Conservation (phyloP, 805 yeast species). For the Nakazawaea anatomiae region DNA sequence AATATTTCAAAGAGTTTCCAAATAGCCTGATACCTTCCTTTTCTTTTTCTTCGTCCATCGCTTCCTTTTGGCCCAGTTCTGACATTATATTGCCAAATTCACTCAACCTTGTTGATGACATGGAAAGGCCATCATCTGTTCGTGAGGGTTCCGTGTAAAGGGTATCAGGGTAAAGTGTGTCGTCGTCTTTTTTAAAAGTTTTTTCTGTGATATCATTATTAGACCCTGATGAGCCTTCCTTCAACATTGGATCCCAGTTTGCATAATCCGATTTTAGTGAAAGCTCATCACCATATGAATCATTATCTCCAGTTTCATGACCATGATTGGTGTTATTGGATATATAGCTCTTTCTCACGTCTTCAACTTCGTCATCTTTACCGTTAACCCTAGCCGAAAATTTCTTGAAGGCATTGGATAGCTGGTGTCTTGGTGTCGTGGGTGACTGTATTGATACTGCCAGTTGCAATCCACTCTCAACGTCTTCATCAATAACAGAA, state of each 20-base stretch:
- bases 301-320: background rate
- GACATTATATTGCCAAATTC: background rate
- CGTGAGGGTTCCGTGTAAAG: background rate
- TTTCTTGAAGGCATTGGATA: constrained; percentile 16
- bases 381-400: constrained; percentile 20
- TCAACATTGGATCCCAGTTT: constrained; percentile 1
- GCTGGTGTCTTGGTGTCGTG: constrained; percentile 15
- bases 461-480: constrained; percentile 3
- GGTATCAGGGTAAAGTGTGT: background rate
- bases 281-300: constrained; percentile 8
- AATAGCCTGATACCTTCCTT: constrained; percentile 20
- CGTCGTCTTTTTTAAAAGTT: background rate
- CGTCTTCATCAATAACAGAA: background rate
- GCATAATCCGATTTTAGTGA: constrained; percentile 1
- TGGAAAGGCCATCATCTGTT: background rate
- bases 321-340: background rate
- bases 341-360: background rate
- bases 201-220: background rate
- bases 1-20: constrained; percentile 37
- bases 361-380: constrained; percentile 11
- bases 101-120: background rate
- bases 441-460: background rate
- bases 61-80: background rate
- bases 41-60: background rate
- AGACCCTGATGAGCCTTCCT: constrained; percentile 9